Evolutionary conservation across 2,329 filamentous ascomycete species (phyloP).

Genomic region (Samsoniella hepiali): DNA sequence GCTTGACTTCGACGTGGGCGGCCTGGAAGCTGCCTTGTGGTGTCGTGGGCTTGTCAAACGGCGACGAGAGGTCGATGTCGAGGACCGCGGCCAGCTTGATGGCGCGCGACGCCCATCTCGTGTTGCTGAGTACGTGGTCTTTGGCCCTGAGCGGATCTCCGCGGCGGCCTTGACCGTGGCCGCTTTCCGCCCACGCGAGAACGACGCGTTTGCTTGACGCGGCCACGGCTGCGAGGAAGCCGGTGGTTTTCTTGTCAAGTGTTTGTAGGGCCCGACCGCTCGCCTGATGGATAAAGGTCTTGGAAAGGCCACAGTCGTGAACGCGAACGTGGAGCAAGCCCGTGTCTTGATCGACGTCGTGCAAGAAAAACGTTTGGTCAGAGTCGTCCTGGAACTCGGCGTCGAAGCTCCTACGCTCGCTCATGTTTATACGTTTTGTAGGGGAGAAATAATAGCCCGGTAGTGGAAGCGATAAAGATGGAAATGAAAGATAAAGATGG

Average conservation of each 20-base stretch:
- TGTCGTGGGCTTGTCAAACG: constrained; percentile 27
- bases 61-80: constrained; percentile 28
- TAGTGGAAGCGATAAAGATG: too few species aligned
- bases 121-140: constrained; percentile 29
- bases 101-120: constrained; percentile 31
- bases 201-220: neutral
- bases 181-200: constrained; percentile 12
- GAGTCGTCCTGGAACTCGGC: too few species aligned
- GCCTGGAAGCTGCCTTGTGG: constrained; percentile 27
- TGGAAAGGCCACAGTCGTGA: too few species aligned
- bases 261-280: neutral
- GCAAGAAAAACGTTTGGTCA: too few species aligned
- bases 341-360: too few species aligned
- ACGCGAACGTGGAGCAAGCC: too few species aligned
- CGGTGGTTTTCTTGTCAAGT: neutral
- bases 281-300: too few species aligned
- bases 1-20: constrained; percentile 40
- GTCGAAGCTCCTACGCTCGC: too few species aligned
- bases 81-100: constrained; percentile 30
- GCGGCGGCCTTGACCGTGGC: constrained; percentile 28
- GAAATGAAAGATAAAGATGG: too few species aligned
- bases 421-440: too few species aligned
- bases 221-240: neutral
- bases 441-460: too few species aligned
- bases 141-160: constrained; percentile 31